A percentile compares a stretch with the other conserved stretches of the same genome.
phyloP scores from a whole-genome alignment of 805 yeast species.

The Hanseniaspora singularis region DNA sequence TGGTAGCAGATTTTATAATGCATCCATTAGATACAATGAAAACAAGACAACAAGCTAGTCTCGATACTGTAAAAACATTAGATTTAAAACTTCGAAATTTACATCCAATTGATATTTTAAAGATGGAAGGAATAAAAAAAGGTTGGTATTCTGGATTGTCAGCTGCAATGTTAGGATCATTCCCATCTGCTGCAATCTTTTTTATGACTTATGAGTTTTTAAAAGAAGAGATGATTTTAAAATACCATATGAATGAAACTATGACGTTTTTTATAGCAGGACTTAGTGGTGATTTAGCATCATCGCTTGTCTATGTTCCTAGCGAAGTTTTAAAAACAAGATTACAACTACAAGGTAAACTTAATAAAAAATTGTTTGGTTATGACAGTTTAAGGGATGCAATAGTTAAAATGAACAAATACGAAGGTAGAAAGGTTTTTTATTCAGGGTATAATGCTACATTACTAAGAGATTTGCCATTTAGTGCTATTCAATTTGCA shows the following conservation, averaged over 20 bases:
- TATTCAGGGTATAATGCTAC: conserved; percentile 93
- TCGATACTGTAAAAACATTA: conserved; percentile 11
- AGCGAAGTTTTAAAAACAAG: conserved; percentile 89
- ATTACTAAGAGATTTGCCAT: conserved; percentile 81
- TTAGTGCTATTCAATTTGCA: conserved; percentile 90
- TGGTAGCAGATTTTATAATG: conserved; percentile 84
- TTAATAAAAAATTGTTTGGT: conserved; percentile 74
- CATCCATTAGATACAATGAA: conserved; percentile 94
- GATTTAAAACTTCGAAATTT: conserved; percentile 13
- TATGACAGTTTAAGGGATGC: conserved; percentile 79
- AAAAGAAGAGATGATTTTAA: conserved; percentile 57
- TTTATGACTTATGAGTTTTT: conserved; percentile 80
- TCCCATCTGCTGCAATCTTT: conserved; percentile 90
- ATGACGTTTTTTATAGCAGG: conserved; percentile 74
- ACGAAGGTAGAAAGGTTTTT: conserved; percentile 66
- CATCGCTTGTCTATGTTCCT: conserved; percentile 84
- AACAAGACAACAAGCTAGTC: conserved; percentile 84
- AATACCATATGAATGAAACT: conserved; percentile 60
- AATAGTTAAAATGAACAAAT: conserved; percentile 43
- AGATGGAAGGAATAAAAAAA: conserved; percentile 70
- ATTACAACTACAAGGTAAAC: conserved; percentile 79
- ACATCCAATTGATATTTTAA: conserved; percentile 42
- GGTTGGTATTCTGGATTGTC: conserved; percentile 88
- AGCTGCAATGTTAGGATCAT: conserved; percentile 84
- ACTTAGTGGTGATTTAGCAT: conserved; percentile 82